Evolutionary conservation across 306 rosid species (phyloP), one percentile per base, ranked within the genome.

Genomic region (Pachyrhizus erosus): DNA sequence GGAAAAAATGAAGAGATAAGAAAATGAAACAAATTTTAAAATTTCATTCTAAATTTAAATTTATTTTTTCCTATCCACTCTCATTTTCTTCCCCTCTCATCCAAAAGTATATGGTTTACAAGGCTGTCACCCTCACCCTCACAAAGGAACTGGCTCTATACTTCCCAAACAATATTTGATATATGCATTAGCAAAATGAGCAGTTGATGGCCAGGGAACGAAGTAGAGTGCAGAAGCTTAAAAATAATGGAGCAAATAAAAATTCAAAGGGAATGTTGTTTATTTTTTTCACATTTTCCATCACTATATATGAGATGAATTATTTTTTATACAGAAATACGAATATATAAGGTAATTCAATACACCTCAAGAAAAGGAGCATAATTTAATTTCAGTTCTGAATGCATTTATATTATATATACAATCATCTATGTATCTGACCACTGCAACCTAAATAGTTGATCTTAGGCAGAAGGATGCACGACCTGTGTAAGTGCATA

Each of bases 401-500:
- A 64, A 33, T 54, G 21, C 58, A 70, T 64, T 24, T 42, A 45
- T 65, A 20, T 18, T 68, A 20, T 65, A 52, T 17, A 21, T 65
- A 62, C 1, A 76, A 70, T 54, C 48, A 76, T 55, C 69, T 20
- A 68, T 27, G 55, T 4, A 68, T 18, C 55, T 42, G 9, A 69
- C 46, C 45, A 72, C 69, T 13, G 39, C 80, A 71, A 80, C 74
- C 43, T 51, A 24, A 55, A 72, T 11, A 70, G 21, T 8, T 61
- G 37, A 82, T 68, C 62, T 20, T 70, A 27, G 75, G 67, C 7
- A 13, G 45, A 79, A 70, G 52, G 65, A 61, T 29, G 75, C 34
- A 55, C n/a, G 31, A 39, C 67, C 71, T 54, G 66, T 64, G n/a
- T 21, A 69, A 10, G 18, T 77, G 72, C 43, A 71, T 66, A 34